Conservation (phyloP, 176 grass and related monocot genomes). For the Neostapfia colusana region DNA sequence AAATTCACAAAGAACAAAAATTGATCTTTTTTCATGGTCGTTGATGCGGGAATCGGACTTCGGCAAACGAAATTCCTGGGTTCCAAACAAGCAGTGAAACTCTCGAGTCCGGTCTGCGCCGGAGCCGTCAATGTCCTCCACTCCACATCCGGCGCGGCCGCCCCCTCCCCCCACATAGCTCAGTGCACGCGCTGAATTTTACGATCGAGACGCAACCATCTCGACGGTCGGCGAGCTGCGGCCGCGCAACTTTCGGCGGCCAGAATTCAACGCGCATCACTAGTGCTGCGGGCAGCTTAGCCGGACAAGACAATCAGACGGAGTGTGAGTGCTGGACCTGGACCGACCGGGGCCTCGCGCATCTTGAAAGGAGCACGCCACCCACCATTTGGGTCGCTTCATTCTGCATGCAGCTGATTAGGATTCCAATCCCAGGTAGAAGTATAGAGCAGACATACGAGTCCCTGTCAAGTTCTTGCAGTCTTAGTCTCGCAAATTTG, state of each 20-base stretch:
- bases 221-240: not conserved
- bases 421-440: not conserved
- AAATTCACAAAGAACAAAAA: not conserved
- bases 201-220: not conserved
- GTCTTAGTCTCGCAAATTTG: not conserved
- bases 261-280: conserved; percentile 7
- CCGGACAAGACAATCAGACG: too few species aligned
- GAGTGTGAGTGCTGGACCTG: not conserved
- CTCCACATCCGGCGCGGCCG: not conserved
- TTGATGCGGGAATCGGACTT: not conserved
- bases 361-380: conserved; percentile 18
- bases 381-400: not conserved
- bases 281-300: not conserved
- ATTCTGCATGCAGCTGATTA: not conserved
- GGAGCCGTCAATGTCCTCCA: not conserved
- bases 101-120: not conserved
- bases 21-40: not conserved
- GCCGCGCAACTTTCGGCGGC: conserved; percentile 22
- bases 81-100: not conserved
- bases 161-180: not conserved
- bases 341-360: not conserved
- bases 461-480: not conserved
- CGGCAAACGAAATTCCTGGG: not conserved
- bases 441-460: not conserved
- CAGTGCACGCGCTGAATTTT: not conserved